Base-by-base conservation (phyloP, 345 rosid species). In the Hibiscus trionum region DNA sequence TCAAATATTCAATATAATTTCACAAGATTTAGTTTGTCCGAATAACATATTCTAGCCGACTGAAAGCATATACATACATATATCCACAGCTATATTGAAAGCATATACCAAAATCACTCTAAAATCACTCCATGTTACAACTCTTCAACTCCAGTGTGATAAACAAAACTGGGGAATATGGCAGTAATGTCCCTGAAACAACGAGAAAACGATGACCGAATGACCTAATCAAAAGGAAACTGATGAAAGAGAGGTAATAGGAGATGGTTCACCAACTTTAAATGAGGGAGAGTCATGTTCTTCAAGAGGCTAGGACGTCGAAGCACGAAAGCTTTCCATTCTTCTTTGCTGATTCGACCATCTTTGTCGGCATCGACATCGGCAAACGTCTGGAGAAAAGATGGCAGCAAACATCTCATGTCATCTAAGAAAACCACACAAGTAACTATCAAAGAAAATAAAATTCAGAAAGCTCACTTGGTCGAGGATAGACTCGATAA, bases 401-500 rank as follows among this genome's bases (percentile, higher is more conserved):
- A 11, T 26, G 44, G 69, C 62, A 58, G 69, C 62, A 58, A 71
- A 39, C n/a, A 26, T 59, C 42, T 59, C 53, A 60, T n/a, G 15
- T 19, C 31, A 21, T 3, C 9, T 37, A 37, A 29, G 71, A 27
- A 29, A 42, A 61, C 47, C 53, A 50, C 12, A 35, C 50, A 56
- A 67, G 16, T 1, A 33, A 66, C 49, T 56, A 56, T 29, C 27
- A 21, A 63, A 69, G 12, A 71, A 61, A 55, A 24, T 60, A 42
- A 58, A 37, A 8, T 47, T 27, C 49, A 59, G 58, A 66, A 33
- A 44, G 50, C 84, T 75, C 74, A 84, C 96, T 79, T 87, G 84
- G 76, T 91, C 94, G 66, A 91, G 73, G 49, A 93, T 93, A 71
- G 84, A 73, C 66, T 85, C 96, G 7, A 90, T 73, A 68, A 88